Conservation (phyloP, 2,329 filamentous ascomycete genomes). For the Colletotrichum somersetense region DNA sequence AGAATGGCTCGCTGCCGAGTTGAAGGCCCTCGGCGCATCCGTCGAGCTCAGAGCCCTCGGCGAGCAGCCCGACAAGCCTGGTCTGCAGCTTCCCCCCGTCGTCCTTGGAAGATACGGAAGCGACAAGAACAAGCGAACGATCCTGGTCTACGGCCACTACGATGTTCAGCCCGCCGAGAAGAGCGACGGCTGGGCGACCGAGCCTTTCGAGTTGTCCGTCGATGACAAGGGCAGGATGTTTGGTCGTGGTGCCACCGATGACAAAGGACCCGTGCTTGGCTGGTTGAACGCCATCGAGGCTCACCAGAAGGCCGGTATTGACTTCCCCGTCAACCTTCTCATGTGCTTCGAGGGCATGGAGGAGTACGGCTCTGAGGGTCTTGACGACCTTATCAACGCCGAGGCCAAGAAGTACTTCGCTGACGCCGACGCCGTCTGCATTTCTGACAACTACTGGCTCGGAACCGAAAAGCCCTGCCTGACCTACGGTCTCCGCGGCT, state of each 20-base stretch:
- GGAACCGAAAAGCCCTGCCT: conserved; percentile 98
- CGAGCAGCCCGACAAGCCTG: conserved; percentile 90
- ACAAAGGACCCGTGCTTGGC: conserved; percentile 96
- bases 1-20: conserved; percentile 86
- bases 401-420: conserved; percentile 97
- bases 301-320: conserved; percentile 92
- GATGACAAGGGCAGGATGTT: conserved; percentile 96
- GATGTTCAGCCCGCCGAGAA: conserved; percentile 96
- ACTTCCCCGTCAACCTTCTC: conserved; percentile 96
- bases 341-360: conserved; percentile 99
- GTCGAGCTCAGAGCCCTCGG: conserved; percentile 90
- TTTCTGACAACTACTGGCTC: conserved; percentile 99
- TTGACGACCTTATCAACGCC: conserved; percentile 92
- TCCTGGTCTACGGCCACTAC: conserved; percentile 98
- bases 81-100: conserved; percentile 92
- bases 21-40: conserved; percentile 84
- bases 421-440: conserved; percentile 95
- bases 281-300: conserved; percentile 99
- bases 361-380: conserved; percentile 95
- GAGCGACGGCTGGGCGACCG: conserved; percentile 94
- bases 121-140: conserved; percentile 92
- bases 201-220: conserved; percentile 90
- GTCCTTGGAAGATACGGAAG: conserved; percentile 92
- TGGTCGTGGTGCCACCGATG: conserved; percentile 93
- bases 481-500: conserved; percentile 95